Base-by-base conservation (phyloP, 2,329 filamentous ascomycete species). In the Fusarium kyushuense region DNA sequence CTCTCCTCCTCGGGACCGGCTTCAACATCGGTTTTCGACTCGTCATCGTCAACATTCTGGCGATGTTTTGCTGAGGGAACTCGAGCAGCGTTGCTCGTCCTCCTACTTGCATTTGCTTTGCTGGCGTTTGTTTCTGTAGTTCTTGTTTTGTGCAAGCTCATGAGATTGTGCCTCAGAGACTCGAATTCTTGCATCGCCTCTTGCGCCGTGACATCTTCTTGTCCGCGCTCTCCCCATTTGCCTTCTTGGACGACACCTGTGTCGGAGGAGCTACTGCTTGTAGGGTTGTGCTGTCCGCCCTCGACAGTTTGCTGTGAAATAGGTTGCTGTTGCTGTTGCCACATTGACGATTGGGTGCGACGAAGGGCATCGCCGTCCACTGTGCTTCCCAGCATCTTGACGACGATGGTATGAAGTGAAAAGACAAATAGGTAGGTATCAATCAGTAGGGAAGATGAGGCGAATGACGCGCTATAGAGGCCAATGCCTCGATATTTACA, bases 221-320 rank as follows among this genome's bases (percentile, higher is more conserved):
- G 77, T 45, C 77, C 76, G 4, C 75, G 75, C 53, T 81, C 79
- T 9, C 79, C 79, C 79, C 79, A 81, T 55, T 60, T 67, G 30
- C 65, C 66, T 46, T 71, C 64, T 10, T 60, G 55, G 36, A 59
- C 55, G 21, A 57, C 32, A 30, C 71, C 70, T 54, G 67, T 54
- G 21, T 70, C 66, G 21, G 70, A 56, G 41, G 72, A 69, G 57
- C 53, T 71, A 36, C 67, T 64, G 27, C 45, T 48, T 40, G 56
- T 13, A 23, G 58, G 47, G 6, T 46, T 54, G 14, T 61, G 58
- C 17, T 58, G 45, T 14, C 41, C 58, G 1, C 51, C 41, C 12
- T 65, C 46, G 56, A 52, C 75, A 62, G 72, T 68, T 71, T 58
- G 67, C n/a, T 72, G 73, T 42, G 70, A 65, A 30, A 65, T 36